These are phyloP conservation scores for Aspergillus thermomutatus DNA, from an alignment of 2,329 filamentous ascomycete species.

Conservation along the genomic window DNA sequence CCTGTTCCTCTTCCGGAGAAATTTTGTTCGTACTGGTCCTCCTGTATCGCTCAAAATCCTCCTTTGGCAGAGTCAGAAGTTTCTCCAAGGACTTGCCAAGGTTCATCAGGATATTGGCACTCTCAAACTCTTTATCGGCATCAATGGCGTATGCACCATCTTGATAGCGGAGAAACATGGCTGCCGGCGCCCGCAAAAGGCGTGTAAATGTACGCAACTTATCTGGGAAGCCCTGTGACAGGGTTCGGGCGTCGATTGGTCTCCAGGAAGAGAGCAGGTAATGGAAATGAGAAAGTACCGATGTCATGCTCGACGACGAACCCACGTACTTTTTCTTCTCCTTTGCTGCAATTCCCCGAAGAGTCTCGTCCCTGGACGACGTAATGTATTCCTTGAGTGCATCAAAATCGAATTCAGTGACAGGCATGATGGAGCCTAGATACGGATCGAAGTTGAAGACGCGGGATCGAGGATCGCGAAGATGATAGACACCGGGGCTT, in stretches of 20 bases:
- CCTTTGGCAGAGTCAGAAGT: conserved; percentile 75
- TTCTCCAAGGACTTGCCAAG: conserved; percentile 97
- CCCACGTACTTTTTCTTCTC: conserved; percentile 79
- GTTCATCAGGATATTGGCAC: conserved; percentile 81
- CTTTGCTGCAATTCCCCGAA: conserved; percentile 66
- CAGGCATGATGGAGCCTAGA: conserved; percentile 86
- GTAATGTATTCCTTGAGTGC: conserved; percentile 84
- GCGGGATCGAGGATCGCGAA: conserved; percentile 81
- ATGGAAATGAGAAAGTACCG: conserved; percentile 84
- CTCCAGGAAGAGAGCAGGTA: conserved; percentile 85
- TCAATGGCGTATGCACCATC: conserved; percentile 92
- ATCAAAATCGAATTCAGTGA: conserved; percentile 86
- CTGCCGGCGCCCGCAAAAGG: conserved; percentile 69
- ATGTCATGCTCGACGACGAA: conserved; percentile 96
- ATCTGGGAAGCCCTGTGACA: conserved; percentile 66
- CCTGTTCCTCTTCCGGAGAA: conserved; percentile 63
- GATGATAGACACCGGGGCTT: conserved; percentile 76
- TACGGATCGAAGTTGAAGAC: conserved; percentile 99
- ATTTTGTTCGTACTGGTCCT: conserved; percentile 65
- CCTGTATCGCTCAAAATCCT: conserved; percentile 83
- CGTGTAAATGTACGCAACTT: conserved; percentile 66
- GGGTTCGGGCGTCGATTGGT: conserved; percentile 59
- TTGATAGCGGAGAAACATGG: conserved; percentile 77
- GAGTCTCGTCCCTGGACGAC: conserved; percentile 74
- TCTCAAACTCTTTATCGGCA: conserved; percentile 88